Evolutionary conservation across 1,284 basidiomycete genomes (phyloP), one percentile per base, ranked within the genome.

Genomic region (Cryptococcus sp.): DNA sequence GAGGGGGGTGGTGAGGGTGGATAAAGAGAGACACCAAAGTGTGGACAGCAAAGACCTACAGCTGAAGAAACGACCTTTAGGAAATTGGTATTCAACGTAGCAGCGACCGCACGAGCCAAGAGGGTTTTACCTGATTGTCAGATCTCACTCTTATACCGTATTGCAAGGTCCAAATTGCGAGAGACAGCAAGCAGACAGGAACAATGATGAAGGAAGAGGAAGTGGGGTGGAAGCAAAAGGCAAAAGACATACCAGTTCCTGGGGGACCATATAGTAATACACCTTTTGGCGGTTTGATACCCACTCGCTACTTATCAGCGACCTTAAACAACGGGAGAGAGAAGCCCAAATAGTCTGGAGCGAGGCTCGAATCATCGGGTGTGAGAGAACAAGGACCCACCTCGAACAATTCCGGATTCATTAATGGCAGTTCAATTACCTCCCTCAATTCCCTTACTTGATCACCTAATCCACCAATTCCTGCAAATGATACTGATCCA

Each of bases 31-130:
- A 23, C 10, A 32, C 2, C n/a, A n/a, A n/a, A n/a, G n/a, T n/a
- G n/a, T n/a, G n/a, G n/a, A n/a, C n/a, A 39, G 14, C 4, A 45
- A n/a, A 10, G 7, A 72, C 74, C 48, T 55, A 76, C 74, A 19
- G 94, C 96, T n/a, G 91, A 94, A 2, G 92, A 93, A 49, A 98
- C 94, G 52, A 98, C 94, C 75, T 98, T 98, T 52, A 98, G 83
- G 80, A 98, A 98, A 74, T 98, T 98, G 55, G 92, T 96, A 66
- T 91, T 83, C 46, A 98, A 81, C 0, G 94, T 98, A 24, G 92
- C 91, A 10, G 96, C 96, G 5, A 98, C 93, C 2, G 96, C 96
- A 59, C 92, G 83, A 1, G 94, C 96, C 19, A 98, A 81, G 1
- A 98, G 81, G 0, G 94, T 98, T 78, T 98, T 98, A 25, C 93